These are phyloP conservation scores for Hevea brasiliensis DNA, from an alignment of 345 rosid species.

Conservation along the genomic window DNA sequence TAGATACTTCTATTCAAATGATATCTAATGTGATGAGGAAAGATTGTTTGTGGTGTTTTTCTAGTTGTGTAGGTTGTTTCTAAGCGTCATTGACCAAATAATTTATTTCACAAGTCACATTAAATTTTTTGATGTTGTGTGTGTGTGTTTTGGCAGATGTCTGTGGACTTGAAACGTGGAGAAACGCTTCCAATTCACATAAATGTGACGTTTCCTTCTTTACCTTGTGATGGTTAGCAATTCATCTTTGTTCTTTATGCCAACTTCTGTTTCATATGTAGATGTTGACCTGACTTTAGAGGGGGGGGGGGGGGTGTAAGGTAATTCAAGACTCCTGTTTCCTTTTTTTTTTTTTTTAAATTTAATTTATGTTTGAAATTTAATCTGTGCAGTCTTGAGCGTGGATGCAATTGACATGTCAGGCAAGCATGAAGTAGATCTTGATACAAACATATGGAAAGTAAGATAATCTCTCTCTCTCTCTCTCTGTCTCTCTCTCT, in stretches of 20 bases:
- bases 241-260: slow-evolving; percentile 6
- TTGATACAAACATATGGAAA: slow-evolving; percentile 96
- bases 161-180: slow-evolving; percentile 96
- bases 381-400: slow-evolving; percentile 63
- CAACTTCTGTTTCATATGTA: too few relatives aligned
- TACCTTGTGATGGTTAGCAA: slow-evolving; percentile 84
- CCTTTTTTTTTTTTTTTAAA: background rate
- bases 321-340: slow-evolving; percentile 8
- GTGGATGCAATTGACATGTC: slow-evolving; percentile 99
- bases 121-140: slow-evolving; percentile 3
- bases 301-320: too few relatives aligned
- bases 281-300: background rate
- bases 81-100: background rate
- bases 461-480: slow-evolving; percentile 37
- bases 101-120: background rate
- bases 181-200: slow-evolving; percentile 91
- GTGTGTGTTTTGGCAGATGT: slow-evolving; percentile 71
- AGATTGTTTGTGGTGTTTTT: background rate
- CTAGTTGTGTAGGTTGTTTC: background rate
- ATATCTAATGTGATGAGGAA: background rate
- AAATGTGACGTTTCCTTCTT: slow-evolving; percentile 84
- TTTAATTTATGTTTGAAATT: background rate
- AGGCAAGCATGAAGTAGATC: slow-evolving; percentile 99
- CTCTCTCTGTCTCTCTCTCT: background rate
- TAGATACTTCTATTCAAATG: background rate